Base-by-base conservation (phyloP, 441 rosid genomes). In the Adansonia gregorii region DNA sequence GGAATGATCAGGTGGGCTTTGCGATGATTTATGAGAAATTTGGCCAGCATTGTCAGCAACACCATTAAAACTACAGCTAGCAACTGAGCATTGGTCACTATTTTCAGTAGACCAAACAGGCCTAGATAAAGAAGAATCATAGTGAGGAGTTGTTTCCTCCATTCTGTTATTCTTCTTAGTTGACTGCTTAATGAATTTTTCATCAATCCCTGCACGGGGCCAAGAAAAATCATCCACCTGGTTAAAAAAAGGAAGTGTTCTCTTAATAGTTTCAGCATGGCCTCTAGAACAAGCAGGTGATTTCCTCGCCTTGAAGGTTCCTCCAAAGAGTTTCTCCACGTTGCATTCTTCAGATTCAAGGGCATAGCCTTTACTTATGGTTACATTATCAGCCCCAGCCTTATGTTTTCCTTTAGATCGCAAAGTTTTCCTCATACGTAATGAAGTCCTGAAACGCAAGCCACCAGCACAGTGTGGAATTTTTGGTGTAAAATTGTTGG, bases 41-140 rank as follows among this genome's bases (percentile, higher is more conserved):
- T 17, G 56, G 17, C 15, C 60, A 20, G 56, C 67, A 58, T 27
- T 20, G 39, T 82, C 61, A 31, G 45, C 67, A 63, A 63, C 69
- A 49, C 74, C 71, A 10, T 71, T 75, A 66, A 49, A 64, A 75
- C 82, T 78, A 60, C 84, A 78, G 31, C 85, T 79, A 67, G 78
- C 85, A 76, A 82, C 80, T 3, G 82, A 78, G 78, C 80, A 82
- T 77, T 41, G 80, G 66, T 80, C 72, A 58, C 78, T 78, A 43
- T 78, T 80, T 70, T 81, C 78, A 68, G 77, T 54, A 52, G 67
- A 74, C 74, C 24, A 69, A 71, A 22, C 45, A 39, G 74, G 76
- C n/a, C 70, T 78, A 8, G 77, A 72, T 78, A 78, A 82, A 74
- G 58, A 54, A 67, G 55, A 56, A 6, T 56, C 59, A 74, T 31